Evolutionary conservation across 1,284 basidiomycete species (phyloP).

Genomic region (Heterobasidion parviporum): DNA sequence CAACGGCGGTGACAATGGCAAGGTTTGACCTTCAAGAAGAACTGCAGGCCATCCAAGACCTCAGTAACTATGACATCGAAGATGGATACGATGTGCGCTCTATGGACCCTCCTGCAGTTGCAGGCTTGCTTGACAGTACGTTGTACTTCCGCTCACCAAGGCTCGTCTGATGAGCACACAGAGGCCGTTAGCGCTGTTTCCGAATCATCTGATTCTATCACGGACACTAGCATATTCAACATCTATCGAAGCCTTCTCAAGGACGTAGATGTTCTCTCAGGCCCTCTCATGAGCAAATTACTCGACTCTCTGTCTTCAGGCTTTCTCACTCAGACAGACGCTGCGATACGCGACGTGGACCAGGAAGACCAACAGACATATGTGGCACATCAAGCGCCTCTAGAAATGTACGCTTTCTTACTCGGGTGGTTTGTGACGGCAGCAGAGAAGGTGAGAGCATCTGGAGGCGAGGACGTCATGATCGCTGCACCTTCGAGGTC

Average conservation of each 20-base stretch:
- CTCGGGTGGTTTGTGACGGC: conserved; percentile 78
- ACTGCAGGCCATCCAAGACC: conserved; percentile 54
- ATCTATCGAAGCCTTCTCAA: conserved; percentile 75
- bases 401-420: conserved; percentile 87
- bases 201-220: conserved; percentile 61
- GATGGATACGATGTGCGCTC: conserved; percentile 56
- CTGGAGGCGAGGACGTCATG: conserved; percentile 40
- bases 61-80: conserved; percentile 50
- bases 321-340: conserved; percentile 62
- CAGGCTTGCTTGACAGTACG: conserved; percentile 43
- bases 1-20: conserved; percentile 14
- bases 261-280: conserved; percentile 50
- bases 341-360: conserved; percentile 56
- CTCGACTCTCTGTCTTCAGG: conserved; percentile 73
- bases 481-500: conserved; percentile 35
- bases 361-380: conserved; percentile 66
- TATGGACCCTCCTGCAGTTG: conserved; percentile 33
- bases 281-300: conserved; percentile 63
- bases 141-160: conserved; percentile 1
- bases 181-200: conserved; percentile 73
- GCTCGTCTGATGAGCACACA: conserved; percentile 17
- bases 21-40: conserved; percentile 73
- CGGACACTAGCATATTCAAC: conserved; percentile 63
- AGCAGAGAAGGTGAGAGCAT: conserved; percentile 61
- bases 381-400: conserved; percentile 57